phyloP scores from a whole-genome alignment of 1,139 yeast species.

The Protomyces macrosporus region DNA sequence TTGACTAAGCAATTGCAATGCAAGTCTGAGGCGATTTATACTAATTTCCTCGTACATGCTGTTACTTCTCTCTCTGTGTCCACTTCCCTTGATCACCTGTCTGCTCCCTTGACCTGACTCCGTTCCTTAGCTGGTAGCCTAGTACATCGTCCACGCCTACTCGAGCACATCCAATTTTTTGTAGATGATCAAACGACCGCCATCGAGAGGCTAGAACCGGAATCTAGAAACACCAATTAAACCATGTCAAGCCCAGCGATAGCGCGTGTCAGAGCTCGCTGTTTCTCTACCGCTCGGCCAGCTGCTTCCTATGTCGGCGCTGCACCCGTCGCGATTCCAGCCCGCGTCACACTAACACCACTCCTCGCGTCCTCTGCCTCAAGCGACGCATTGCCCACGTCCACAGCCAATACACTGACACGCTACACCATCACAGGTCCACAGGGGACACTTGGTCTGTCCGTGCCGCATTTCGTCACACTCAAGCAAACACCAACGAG shows the following conservation, averaged over 20 bases:
- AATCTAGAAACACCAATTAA: too few relatives aligned
- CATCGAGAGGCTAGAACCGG: too few relatives aligned
- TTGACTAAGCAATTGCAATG: constrained; percentile 60
- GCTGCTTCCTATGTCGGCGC: constrained; percentile 14
- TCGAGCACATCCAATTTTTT: too few relatives aligned
- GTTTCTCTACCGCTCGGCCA: constrained; percentile 8
- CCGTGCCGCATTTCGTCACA: constrained; percentile 8
- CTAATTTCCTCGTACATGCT: too few relatives aligned
- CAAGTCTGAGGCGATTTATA: neutral
- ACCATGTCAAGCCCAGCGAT: too few relatives aligned
- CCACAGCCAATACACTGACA: neutral
- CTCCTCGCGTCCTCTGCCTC: neutral
- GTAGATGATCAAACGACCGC: too few relatives aligned
- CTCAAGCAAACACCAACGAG: neutral
- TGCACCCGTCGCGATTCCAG: constrained; percentile 18
- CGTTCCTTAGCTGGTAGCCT: too few relatives aligned
- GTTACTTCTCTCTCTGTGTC: too few relatives aligned
- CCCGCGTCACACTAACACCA: constrained; percentile 9
- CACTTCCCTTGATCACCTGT: too few relatives aligned
- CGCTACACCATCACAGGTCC: constrained; percentile 4
- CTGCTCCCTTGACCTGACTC: too few relatives aligned
- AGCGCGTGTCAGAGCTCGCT: too few relatives aligned
- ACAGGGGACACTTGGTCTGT: constrained; percentile 1
- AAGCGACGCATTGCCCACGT: neutral
- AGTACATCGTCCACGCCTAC: too few relatives aligned